Base-by-base conservation (phyloP, 228 moss, liverwort and hornwort species). In the Sphagnum magellanicum region DNA sequence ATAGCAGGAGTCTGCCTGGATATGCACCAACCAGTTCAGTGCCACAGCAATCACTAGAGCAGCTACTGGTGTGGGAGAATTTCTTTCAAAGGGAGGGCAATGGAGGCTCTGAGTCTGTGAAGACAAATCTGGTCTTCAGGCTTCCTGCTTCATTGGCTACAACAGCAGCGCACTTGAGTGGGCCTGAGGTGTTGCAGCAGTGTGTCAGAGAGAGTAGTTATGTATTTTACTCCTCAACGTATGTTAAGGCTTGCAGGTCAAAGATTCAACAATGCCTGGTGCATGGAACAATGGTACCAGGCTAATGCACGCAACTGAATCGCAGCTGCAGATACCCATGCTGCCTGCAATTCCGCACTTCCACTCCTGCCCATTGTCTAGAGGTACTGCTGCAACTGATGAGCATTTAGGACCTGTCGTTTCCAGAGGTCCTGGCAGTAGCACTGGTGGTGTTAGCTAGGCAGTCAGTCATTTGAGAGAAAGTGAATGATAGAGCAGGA, bases 151-250 rank as follows among this genome's bases (percentile, higher is more conserved):
- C 84, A 63, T 72, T 71, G 75, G 79, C 80, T 1, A 73, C 75
- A 71, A 83, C 83, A 70, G 32, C 32, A 32, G 53, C 74, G 57
- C 86, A 74, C 63, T 63, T 78, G 63, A 72, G 77, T 67, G 87
- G 83, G 66, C 67, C 77, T 48, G 85, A 85, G 67, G 71, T 82
- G 68, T 74, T 87, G 84, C 77, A 89, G 67, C 87, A 84, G 80
- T 83, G 82, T 77, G 70, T 77, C 50, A 78, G 79, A 60, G 88
- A 86, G 12, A 80, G 81, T 64, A 71, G 80, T 32, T 74, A 76
- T 86, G 85, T 91, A 88, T 83, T 81, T 81, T 81, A 84, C 83
- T 63, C 72, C 73, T 50, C 83, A 86, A 72, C 81, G 85, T 74
- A 71, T 78, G 64, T 70, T 79, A 62, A 83, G 72, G 72, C 81